These are phyloP conservation scores for Lagerstroemia speciosa DNA, from an alignment of 345 rosid genomes.

Conservation along the genomic window DNA sequence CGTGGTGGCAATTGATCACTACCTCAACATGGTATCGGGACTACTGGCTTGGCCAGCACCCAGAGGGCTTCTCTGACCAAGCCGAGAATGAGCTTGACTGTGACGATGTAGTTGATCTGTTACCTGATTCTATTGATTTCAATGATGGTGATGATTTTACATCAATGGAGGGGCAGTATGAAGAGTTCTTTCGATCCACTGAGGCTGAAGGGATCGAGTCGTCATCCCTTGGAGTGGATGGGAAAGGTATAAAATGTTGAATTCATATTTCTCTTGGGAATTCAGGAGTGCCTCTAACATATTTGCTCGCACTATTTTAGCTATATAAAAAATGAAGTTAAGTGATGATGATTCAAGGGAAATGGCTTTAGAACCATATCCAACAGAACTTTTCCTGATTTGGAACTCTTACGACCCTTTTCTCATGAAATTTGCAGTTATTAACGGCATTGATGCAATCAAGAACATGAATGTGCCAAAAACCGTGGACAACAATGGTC, in stretches of 20 bases:
- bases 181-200: constrained; percentile 26
- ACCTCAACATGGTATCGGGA: constrained; percentile 70
- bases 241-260: constrained; percentile 1
- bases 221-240: no score
- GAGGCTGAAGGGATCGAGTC: constrained; percentile 20
- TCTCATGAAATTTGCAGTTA: constrained; percentile 16
- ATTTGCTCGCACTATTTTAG: no score
- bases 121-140: constrained; percentile 63
- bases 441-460: constrained; percentile 21
- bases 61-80: constrained; percentile 44
- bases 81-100: constrained; percentile 14
- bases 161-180: constrained; percentile 30
- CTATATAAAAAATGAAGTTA: no score
- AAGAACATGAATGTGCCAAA: constrained; percentile 13
- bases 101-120: constrained; percentile 33
- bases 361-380: not conserved
- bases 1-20: constrained; percentile 87
- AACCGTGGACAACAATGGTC: constrained; percentile 11
- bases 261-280: not conserved
- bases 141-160: constrained; percentile 41
- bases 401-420: not conserved
- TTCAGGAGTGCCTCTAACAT: no score
- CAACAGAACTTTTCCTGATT: no score
- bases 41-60: constrained; percentile 76
- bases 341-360: no score